These are phyloP conservation scores for Penicillium crustosum DNA, from an alignment of 2,329 filamentous ascomycete species.

Conservation along the genomic window DNA sequence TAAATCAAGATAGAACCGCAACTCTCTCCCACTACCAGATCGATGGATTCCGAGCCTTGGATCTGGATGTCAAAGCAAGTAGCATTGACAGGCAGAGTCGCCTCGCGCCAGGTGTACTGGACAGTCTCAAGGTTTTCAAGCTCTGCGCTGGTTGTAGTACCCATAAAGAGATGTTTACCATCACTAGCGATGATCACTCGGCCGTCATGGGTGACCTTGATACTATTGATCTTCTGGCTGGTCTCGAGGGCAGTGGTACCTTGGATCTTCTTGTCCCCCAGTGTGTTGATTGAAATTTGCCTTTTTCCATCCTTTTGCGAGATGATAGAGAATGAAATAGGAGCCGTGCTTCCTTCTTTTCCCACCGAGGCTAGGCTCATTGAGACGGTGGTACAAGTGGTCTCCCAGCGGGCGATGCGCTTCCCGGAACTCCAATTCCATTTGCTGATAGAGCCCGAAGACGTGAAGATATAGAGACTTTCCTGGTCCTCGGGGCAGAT, in stretches of 20 bases:
- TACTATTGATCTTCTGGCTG: conserved; percentile 26
- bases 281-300: conserved; percentile 30
- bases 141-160: conserved; percentile 45
- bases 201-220: conserved; percentile 34
- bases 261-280: conserved; percentile 24
- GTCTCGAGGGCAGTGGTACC: conserved; percentile 33
- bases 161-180: conserved; percentile 58
- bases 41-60: conserved; percentile 55
- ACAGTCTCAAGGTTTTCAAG: conserved; percentile 40
- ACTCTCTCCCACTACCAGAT: conserved; percentile 74
- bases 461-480: conserved; percentile 55
- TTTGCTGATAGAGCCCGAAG: conserved; percentile 51
- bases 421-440: conserved; percentile 59
- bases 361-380: conserved; percentile 27
- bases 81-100: conserved; percentile 60
- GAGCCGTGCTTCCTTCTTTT: conserved; percentile 29
- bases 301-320: conserved; percentile 39
- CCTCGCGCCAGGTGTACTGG: conserved; percentile 55
- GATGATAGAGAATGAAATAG: conserved; percentile 43
- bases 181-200: conserved; percentile 42
- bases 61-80: conserved; percentile 67
- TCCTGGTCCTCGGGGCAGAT: conserved; percentile 53
- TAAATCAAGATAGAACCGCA: conserved; percentile 80
- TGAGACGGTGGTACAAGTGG: conserved; percentile 38
- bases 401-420: conserved; percentile 47